Conservation (phyloP, 768 basidiomycete species). For the Auriscalpium microsporum region DNA sequence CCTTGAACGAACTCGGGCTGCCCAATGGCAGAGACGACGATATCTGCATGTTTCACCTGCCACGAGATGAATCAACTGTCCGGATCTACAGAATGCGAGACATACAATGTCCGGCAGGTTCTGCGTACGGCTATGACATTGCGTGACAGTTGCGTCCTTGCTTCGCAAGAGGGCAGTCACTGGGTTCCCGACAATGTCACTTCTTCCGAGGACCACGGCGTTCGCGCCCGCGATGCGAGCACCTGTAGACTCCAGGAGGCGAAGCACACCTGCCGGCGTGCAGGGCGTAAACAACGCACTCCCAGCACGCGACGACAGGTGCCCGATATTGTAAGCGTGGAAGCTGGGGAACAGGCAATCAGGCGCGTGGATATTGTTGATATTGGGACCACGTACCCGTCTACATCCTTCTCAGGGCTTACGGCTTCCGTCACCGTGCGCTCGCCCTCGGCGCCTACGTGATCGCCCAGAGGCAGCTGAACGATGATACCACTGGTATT, state of each 20-base stretch:
- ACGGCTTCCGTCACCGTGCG: conserved; percentile 91
- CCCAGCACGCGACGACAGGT: conserved; percentile 83
- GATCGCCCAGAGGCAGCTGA: conserved; percentile 85
- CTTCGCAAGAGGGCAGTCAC: conserved; percentile 86
- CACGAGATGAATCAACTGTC: neutral
- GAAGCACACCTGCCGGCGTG: conserved; percentile 90
- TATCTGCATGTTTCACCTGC: conserved; percentile 80
- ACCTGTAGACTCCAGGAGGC: conserved; percentile 82
- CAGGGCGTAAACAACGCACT: conserved; percentile 89
- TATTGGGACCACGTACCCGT: conserved; percentile 53
- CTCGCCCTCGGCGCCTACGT: conserved; percentile 75
- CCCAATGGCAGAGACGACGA: conserved; percentile 95
- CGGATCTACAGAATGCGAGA: neutral
- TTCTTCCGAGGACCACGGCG: conserved; percentile 90
- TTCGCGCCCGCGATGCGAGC: conserved; percentile 68
- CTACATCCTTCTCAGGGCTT: conserved; percentile 91
- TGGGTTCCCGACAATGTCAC: conserved; percentile 96
- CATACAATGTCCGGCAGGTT: conserved; percentile 73
- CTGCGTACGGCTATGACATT: conserved; percentile 89
- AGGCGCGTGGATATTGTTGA: neutral
- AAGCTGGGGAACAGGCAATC: conserved; percentile 45
- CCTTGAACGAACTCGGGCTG: conserved; percentile 86
- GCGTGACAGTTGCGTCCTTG: conserved; percentile 92
- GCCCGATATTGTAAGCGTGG: conserved; percentile 97
- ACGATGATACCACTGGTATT: conserved; percentile 84